Base-by-base conservation (phyloP, 2,329 filamentous ascomycete genomes). In the Aulographum hederae region DNA sequence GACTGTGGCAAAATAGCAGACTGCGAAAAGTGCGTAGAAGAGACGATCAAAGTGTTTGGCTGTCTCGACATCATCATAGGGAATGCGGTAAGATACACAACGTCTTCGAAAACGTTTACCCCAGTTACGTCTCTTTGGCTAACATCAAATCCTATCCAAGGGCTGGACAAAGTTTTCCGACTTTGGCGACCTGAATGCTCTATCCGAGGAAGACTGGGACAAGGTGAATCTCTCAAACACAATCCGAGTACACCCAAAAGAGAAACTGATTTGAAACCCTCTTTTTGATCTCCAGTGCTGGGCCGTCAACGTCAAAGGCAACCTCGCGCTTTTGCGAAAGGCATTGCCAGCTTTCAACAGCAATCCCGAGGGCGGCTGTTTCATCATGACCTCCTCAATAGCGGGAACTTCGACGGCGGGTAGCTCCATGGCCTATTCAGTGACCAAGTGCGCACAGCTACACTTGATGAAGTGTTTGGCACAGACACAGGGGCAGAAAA, bases 61-160 rank as follows among this genome's bases (percentile, higher is more conserved):
- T 69, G 73, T 1, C 50, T 89, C n/a, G 79, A 89, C 52, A 63
- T 82, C 26, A 59, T 89, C 28, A 69, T 86, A 43, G 78, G 75
- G 2, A 89, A 89, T 50, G 77, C 76, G 13, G 67, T 71, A 43
- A 29, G 60, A 49, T 23, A n/a, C n/a, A n/a, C n/a, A n/a, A n/a
- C n/a, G n/a, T n/a, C n/a, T n/a, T n/a, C 10, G 14, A 8, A 8
- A 11, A 11, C 27, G 15, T 10, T 12, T 29, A 16, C 27, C 27
- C 14, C 13, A n/a, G 30, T n/a, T n/a, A n/a, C n/a, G n/a, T n/a
- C n/a, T n/a, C n/a, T n/a, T n/a, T n/a, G n/a, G n/a, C n/a, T n/a
- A n/a, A n/a, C n/a, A n/a, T n/a, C n/a, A n/a, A n/a, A n/a, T n/a
- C n/a, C 12, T 28, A 10, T 18, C 21, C 21, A 28, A 67, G 64